Evolutionary conservation across 2,329 filamentous ascomycete genomes (phyloP).

Genomic region (Incumbomyces lentus): DNA sequence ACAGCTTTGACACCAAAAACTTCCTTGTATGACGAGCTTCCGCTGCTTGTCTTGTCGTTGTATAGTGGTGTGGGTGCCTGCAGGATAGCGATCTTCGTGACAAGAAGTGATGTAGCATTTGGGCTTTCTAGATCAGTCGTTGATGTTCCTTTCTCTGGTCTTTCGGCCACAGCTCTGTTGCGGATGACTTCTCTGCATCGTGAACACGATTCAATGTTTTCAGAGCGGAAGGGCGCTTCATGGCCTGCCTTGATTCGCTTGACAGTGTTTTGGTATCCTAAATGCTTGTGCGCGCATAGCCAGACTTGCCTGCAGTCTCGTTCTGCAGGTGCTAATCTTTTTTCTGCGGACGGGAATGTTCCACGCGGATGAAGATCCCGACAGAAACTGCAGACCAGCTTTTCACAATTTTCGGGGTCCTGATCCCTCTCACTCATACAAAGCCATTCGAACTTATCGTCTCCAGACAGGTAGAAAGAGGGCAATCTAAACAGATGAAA

Average conservation of each 20-base stretch:
- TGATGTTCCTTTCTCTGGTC: constrained; percentile 19
- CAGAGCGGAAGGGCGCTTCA: constrained; percentile 18
- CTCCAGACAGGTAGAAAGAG: constrained; percentile 18
- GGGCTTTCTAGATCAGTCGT: constrained; percentile 17
- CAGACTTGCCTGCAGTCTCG: constrained; percentile 21
- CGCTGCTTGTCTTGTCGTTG: constrained; percentile 13
- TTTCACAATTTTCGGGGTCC: constrained; percentile 15
- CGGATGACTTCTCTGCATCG: constrained; percentile 20
- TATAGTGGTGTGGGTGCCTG: constrained; percentile 18
- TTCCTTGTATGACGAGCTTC: constrained; percentile 20
- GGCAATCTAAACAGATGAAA: constrained; percentile 17
- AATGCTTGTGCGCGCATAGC: constrained; percentile 19
- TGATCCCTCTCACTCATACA: constrained; percentile 21
- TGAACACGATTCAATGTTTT: constrained; percentile 18
- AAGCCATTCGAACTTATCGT: constrained; percentile 20
- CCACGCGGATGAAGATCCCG: constrained; percentile 15
- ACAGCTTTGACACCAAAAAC: constrained; percentile 20
- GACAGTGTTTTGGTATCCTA: constrained; percentile 18
- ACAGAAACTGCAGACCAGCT: constrained; percentile 18
- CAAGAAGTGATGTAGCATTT: constrained; percentile 16
- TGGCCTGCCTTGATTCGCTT: constrained; percentile 18
- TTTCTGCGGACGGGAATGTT: constrained; percentile 17
- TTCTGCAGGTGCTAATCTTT: constrained; percentile 9
- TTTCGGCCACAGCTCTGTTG: constrained; percentile 18
- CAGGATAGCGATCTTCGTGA: constrained; percentile 20